Conservation (phyloP, 2,329 filamentous ascomycete species). For the Pseudogymnoascus sp. region DNA sequence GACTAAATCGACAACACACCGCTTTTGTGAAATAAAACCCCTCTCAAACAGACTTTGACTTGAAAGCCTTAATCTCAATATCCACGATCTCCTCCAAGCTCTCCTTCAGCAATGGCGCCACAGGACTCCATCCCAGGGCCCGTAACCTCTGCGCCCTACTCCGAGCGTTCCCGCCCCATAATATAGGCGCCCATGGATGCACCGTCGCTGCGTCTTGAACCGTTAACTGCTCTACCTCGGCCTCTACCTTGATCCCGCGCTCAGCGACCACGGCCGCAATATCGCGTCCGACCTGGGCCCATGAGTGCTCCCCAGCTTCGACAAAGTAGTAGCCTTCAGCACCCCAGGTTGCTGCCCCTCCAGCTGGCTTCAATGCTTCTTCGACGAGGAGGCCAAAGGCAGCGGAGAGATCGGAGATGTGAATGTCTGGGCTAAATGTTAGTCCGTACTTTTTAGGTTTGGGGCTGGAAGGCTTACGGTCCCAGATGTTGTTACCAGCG, state of each 20-base stretch:
- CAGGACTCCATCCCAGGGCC: conserved; percentile 17
- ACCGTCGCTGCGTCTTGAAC: conserved; percentile 16
- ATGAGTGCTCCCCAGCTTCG: conserved; percentile 46
- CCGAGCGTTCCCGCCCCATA: conserved; percentile 21
- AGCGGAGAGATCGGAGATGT: conserved; percentile 47
- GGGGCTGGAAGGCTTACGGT: background rate
- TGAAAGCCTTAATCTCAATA: background rate
- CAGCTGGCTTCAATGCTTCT: conserved; percentile 38
- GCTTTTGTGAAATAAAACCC: no score
- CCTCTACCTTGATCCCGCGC: conserved; percentile 37
- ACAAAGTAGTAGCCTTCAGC: conserved; percentile 49
- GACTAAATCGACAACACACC: background rate
- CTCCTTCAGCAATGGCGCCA: background rate
- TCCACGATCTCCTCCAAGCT: background rate
- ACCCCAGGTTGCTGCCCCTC: conserved; percentile 42
- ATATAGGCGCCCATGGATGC: conserved; percentile 17
- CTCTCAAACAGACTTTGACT: background rate
- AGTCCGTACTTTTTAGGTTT: background rate
- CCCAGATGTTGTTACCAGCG: conserved; percentile 40
- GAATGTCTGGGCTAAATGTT: conserved; percentile 39
- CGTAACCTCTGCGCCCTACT: conserved; percentile 13
- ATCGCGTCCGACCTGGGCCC: conserved; percentile 41
- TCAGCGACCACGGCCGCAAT: conserved; percentile 43
- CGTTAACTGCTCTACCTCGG: conserved; percentile 18
- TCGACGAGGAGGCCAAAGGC: conserved; percentile 47